Conservation (phyloP, 2,329 filamentous ascomycete species). For the Exophiala viscosa region DNA sequence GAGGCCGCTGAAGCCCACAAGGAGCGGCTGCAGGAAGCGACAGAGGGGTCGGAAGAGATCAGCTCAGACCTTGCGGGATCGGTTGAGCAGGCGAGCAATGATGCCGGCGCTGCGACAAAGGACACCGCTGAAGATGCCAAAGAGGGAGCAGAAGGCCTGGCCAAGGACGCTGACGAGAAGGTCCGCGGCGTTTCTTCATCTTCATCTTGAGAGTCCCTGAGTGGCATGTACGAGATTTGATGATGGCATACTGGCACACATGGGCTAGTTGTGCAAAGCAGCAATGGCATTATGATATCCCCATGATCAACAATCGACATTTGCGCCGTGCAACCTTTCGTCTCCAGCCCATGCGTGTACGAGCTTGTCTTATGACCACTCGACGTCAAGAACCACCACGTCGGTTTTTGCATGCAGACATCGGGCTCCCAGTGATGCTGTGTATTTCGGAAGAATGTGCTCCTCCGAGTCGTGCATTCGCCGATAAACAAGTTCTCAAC, state of each 20-base stretch:
- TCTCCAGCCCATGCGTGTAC: no score
- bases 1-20: slow-evolving; percentile 12
- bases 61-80: slow-evolving; percentile 5
- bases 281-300: no score
- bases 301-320: no score
- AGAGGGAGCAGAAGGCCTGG: slow-evolving; percentile 5
- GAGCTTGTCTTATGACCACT: slow-evolving; percentile 39
- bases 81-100: slow-evolving; percentile 16
- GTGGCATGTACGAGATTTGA: neutral
- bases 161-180: slow-evolving; percentile 15
- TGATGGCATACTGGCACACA: no score
- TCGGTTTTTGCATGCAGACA: slow-evolving; percentile 43
- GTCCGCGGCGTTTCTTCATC: slow-evolving; percentile 18
- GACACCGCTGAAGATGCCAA: slow-evolving; percentile 5
- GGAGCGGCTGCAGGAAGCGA: slow-evolving; percentile 10
- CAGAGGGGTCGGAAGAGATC: slow-evolving; percentile 16
- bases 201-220: slow-evolving; percentile 1
- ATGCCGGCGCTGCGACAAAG: slow-evolving; percentile 10
- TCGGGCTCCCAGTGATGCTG: slow-evolving; percentile 39
- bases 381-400: slow-evolving; percentile 38
- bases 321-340: no score
- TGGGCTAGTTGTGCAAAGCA: neutral
- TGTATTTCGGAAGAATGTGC: slow-evolving; percentile 46
- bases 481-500: slow-evolving; percentile 25
- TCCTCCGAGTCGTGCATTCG: slow-evolving; percentile 43